Base-by-base conservation (phyloP, 2,329 filamentous ascomycete genomes). In the Colletotrichum trifolii region DNA sequence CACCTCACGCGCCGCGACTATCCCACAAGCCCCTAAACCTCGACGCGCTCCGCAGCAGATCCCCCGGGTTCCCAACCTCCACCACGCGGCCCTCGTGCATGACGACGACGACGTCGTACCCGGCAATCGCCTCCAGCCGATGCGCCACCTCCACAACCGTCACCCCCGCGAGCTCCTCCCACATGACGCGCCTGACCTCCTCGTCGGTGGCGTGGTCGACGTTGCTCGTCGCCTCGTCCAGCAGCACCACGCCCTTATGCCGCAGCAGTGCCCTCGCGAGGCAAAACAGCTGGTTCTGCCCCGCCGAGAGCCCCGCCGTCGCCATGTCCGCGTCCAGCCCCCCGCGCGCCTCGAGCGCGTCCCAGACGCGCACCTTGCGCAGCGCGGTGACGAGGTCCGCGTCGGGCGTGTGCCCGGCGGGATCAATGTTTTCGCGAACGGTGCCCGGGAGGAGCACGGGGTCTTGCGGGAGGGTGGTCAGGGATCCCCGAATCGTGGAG, bases 391-490 rank as follows among this genome's bases (percentile, higher is more conserved):
- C 73, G 54, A 83, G 78, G 2, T 77, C 73, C 33, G 75, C 73
- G 52, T 83, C 77, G 0, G 76, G 74, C 3, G 68, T 65, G 10
- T 73, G 68, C 9, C 55, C 55, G 12, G 35, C 13, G 0, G 83
- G 82, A 57, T 85, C 83, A 1, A 83, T 74, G 53, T 86, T 87
- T 15, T 77, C 69, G 8, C 81, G 78, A 1, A 86, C 74, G 0
- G 74, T 79, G n/a, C 81, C 82, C 1, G 77, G 74, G 2, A 86
- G 73, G 3, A 76, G 74, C 34, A 83, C 76, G 0, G 83, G 76
- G 38, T 86, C 83, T 72, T 86, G 84, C 0, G 84, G 82, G 4
- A 86, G 72, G 1, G 78, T 77, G 13, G 79, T 78, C 7, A 86
- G 72, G 2, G 76, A 73, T 0, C 75, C 73, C 42, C 84, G 81